phyloP scores from a whole-genome alignment of 306 rosid species.

The Lagenaria siceraria region DNA sequence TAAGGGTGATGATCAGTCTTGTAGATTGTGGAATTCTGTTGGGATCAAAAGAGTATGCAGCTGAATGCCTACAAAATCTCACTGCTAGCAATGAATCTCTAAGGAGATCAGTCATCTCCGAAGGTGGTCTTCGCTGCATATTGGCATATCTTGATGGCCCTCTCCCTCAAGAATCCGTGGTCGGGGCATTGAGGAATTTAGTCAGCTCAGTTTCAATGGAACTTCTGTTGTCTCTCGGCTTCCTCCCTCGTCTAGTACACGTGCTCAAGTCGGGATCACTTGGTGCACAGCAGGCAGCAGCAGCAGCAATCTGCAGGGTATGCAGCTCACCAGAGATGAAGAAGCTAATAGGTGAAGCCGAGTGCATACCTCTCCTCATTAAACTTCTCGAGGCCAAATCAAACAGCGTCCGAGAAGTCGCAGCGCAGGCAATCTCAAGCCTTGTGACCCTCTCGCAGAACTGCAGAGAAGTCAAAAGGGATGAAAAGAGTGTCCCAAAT shows the following conservation, averaged over 20 bases:
- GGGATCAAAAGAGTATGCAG: slow-evolving; percentile 85
- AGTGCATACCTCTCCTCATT: slow-evolving; percentile 61
- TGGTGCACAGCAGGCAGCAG: slow-evolving; percentile 76
- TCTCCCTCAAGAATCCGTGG: slow-evolving; percentile 75
- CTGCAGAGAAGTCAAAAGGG: slow-evolving; percentile 66
- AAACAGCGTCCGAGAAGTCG: slow-evolving; percentile 43
- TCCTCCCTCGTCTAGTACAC: slow-evolving; percentile 53
- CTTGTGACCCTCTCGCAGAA: slow-evolving; percentile 51
- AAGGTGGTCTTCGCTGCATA: slow-evolving; percentile 60
- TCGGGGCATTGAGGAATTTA: slow-evolving; percentile 67
- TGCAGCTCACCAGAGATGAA: slow-evolving; percentile 65
- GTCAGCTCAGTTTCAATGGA: slow-evolving; percentile 52
- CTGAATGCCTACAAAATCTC: slow-evolving; percentile 90
- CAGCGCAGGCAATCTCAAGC: slow-evolving; percentile 67
- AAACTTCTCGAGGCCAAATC: slow-evolving; percentile 79
- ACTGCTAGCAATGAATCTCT: slow-evolving; percentile 74
- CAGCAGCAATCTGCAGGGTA: slow-evolving; percentile 45
- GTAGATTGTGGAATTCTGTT: slow-evolving; percentile 57
- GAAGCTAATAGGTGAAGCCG: slow-evolving; percentile 64
- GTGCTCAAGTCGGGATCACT: slow-evolving; percentile 60
- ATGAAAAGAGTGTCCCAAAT: slow-evolving; percentile 63
- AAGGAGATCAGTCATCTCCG: slow-evolving; percentile 50
- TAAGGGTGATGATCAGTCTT: slow-evolving; percentile 56
- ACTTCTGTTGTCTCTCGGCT: slow-evolving; percentile 44
- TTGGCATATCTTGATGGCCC: slow-evolving; percentile 68